Conservation (phyloP, 176 grass and related monocot genomes). For the Oryza punctata region DNA sequence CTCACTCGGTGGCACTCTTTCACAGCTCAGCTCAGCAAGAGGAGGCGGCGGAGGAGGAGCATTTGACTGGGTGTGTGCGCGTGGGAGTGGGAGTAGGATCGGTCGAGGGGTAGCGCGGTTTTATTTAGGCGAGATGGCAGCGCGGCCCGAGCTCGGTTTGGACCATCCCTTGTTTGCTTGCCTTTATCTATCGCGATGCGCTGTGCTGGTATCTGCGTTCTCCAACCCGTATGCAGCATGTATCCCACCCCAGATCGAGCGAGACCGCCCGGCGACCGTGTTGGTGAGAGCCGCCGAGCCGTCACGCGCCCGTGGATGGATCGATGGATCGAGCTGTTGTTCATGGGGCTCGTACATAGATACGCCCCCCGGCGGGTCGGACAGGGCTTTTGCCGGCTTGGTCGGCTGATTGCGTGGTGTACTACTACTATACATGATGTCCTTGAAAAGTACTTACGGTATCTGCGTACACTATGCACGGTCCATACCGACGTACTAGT, state of each 20-base stretch:
- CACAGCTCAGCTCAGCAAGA: background rate
- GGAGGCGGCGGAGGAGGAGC: background rate
- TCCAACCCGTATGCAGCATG: background rate
- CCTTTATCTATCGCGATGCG: constrained; percentile 34
- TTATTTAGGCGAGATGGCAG: constrained; percentile 66
- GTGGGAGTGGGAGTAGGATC: background rate
- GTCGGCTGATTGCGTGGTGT: constrained; percentile 14
- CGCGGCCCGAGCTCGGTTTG: constrained; percentile 36
- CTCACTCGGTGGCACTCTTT: background rate
- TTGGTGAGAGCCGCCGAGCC: background rate
- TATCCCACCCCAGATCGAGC: background rate
- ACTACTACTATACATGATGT: background rate
- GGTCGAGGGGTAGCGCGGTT: background rate
- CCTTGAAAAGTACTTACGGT: constrained; percentile 22
- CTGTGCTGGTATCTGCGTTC: background rate
- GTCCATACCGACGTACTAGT: background rate
- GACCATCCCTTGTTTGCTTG: constrained; percentile 55
- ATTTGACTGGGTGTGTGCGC: constrained; percentile 3
- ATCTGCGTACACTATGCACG: background rate
- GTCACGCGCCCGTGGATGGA: background rate
- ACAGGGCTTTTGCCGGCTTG: constrained; percentile 20
- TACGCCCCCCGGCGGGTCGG: background rate
- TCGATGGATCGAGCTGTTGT: background rate
- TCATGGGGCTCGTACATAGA: background rate
- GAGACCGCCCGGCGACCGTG: background rate